Conservation (phyloP, 768 basidiomycete genomes). For the Amanita rubescens region DNA sequence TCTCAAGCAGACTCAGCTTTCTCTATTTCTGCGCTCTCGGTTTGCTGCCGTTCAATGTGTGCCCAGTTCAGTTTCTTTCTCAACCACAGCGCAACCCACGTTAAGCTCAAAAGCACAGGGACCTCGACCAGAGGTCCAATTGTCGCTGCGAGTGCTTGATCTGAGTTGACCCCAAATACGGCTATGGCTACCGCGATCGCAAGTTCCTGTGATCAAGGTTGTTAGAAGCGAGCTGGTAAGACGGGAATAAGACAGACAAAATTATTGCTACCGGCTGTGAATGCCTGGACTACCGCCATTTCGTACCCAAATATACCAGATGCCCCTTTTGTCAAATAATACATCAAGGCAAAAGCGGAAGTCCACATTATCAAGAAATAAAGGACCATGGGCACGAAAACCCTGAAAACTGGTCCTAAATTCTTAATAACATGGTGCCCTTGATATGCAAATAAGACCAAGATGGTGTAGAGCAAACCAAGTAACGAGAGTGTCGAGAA, state of each 20-base stretch:
- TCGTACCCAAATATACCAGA: constrained; percentile 44
- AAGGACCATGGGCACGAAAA: constrained; percentile 71
- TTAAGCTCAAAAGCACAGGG: constrained; percentile 64
- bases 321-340: constrained; percentile 20
- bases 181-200: constrained; percentile 80
- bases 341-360: constrained; percentile 50
- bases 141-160: constrained; percentile 77
- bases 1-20: too few relatives aligned
- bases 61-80: constrained; percentile 31
- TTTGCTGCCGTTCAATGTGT: too few relatives aligned
- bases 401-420: constrained; percentile 70
- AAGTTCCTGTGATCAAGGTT: constrained; percentile 42
- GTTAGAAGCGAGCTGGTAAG: neutral
- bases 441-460: constrained; percentile 69
- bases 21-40: neutral
- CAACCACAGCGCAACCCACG: constrained; percentile 53
- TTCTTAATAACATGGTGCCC: constrained; percentile 65
- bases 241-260: constrained; percentile 37
- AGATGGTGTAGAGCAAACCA: constrained; percentile 75
- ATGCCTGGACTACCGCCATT: constrained; percentile 69
- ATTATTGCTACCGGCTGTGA: constrained; percentile 77
- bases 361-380: constrained; percentile 80
- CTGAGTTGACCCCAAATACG: constrained; percentile 68
- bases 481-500: constrained; percentile 66
- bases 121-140: constrained; percentile 77